Evolutionary conservation across 73 alveolate species (phyloP), one percentile per base, ranked within the genome.

Genomic region (Blepharisma japonicum): DNA sequence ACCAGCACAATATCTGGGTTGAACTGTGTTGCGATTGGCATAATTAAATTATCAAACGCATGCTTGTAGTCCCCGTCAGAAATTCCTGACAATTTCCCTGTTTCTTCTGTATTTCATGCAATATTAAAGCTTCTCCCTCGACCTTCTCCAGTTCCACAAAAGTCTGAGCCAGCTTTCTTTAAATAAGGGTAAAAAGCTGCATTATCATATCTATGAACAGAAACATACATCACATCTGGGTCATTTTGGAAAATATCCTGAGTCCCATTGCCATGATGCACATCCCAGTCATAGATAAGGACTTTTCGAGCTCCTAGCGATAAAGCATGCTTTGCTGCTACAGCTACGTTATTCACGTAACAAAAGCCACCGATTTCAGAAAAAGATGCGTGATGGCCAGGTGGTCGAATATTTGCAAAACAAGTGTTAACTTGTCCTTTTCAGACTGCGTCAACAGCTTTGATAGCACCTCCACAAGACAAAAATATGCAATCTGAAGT

Each of bases 251-350:
- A 96, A 20, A 95, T 87, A 1, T 94, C 86, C 82, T 92, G 94
- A 23, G 99, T 97, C 23, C 99, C 99, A 86, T 97, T 98, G 7
- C 99, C 99, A 82, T 93, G 98, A 83, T 97, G 99, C 11, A 97
- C 98, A 77, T 97, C 99, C 99, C 99, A 97, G 84, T 97, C 99
- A 55, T 96, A 77, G 8, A 97, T 93, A 56, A 90, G 83, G 56
- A 97, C 95, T 71, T 90, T 94, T 68, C 72, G 55, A 32, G 85
- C 83, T 5, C 85, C 86, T 49, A 84, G 79, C 53, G 79, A 55
- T 71, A 82, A 46, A 38, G 96, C 95, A 87, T 92, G 95, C 55
- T 85, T 87, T 8, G 98, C 98, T 45, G 98, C 98, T 32, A 97
- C 80, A 21, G 99, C 99, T 4, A 94, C 98, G 83, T 95, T 95